Base-by-base conservation (phyloP, 495 filamentous ascomycete species). In the Venustampulla echinocandica region DNA sequence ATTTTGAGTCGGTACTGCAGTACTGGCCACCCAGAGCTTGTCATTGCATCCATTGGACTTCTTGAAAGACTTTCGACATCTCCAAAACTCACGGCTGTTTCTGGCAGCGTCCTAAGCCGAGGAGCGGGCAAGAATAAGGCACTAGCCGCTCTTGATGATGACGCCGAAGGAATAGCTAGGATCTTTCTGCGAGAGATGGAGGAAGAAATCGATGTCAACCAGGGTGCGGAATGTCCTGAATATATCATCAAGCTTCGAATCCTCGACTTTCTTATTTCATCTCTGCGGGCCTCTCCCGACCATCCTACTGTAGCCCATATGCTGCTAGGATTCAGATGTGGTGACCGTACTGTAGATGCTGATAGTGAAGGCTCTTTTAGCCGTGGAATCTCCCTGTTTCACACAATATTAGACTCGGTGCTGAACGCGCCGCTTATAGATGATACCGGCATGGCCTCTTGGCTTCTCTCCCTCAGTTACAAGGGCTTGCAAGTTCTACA, bases 51-150 rank as follows among this genome's bases (percentile, higher is more conserved):
- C 15, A 65, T 99, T 60, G 75, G 77, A 23, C 70, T 99, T 2
- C 63, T 97, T 35, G 80, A 93, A 57, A 93, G 84, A 61, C 75
- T 97, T 9, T 84, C 87, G 1, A 79, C 84, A 15, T 95, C 90
- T 10, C 70, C 75, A 38, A 90, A 82, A 56, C 74, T 96, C 35
- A 67, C 77, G 30, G 69, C 64, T 61, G 79, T 68, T 57, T 69
- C 73, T 64, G 73, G 64, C 15, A 65, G 75, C 42, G 52, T 69
- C 44, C 53, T 63, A 58, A 54, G 68, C 49, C 47, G 73, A 53
- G 56, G 73, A 49, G 72, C 70, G 0, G 78, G 73, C 69, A 80
- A 67, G 35, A 90, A 88, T 66, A 86, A 86, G 53, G 80, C 88
- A 18, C 81, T 92, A 43, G 82, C 83, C 46, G 80, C 85, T 11